These are phyloP conservation scores for Lactifluus pinguis DNA, from an alignment of 768 basidiomycete species.

Conservation along the genomic window DNA sequence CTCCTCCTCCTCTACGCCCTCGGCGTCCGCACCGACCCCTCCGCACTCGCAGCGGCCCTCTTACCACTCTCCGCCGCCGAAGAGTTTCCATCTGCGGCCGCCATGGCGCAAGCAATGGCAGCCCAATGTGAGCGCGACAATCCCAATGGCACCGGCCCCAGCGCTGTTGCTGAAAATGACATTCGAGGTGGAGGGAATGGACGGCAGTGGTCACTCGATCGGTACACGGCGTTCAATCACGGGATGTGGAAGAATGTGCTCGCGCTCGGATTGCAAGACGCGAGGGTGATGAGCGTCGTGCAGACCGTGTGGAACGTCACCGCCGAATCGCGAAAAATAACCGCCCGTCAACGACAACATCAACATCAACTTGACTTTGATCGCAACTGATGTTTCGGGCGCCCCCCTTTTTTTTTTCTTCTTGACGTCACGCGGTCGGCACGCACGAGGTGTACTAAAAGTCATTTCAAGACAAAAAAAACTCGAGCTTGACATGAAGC, in stretches of 20 bases:
- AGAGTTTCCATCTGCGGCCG: conserved; percentile 20
- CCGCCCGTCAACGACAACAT: conserved; percentile 15
- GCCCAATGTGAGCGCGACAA: conserved; percentile 21
- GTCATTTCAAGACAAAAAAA: not conserved
- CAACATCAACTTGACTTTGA: not conserved
- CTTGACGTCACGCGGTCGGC: too few relatives aligned
- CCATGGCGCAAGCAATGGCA: conserved; percentile 20
- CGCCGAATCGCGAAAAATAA: conserved; percentile 44
- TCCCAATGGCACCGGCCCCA: not conserved
- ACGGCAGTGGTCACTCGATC: conserved; percentile 24
- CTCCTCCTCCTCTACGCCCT: conserved; percentile 9
- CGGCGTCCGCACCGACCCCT: conserved; percentile 9
- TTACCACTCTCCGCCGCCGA: conserved; percentile 13
- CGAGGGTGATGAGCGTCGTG: conserved; percentile 37
- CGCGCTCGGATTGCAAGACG: conserved; percentile 40
- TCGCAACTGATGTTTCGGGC: too few relatives aligned
- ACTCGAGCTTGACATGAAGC: too few relatives aligned
- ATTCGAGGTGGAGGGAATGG: not conserved
- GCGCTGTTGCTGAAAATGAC: not conserved
- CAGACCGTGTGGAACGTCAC: conserved; percentile 68
- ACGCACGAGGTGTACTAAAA: too few relatives aligned
- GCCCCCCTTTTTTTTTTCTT: too few relatives aligned
- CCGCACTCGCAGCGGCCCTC: conserved; percentile 12
- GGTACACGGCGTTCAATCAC: conserved; percentile 35
- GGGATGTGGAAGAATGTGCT: conserved; percentile 64